Base-by-base conservation (phyloP, 1,139 yeast species). In the Saccharomycopsis hybrid region DNA sequence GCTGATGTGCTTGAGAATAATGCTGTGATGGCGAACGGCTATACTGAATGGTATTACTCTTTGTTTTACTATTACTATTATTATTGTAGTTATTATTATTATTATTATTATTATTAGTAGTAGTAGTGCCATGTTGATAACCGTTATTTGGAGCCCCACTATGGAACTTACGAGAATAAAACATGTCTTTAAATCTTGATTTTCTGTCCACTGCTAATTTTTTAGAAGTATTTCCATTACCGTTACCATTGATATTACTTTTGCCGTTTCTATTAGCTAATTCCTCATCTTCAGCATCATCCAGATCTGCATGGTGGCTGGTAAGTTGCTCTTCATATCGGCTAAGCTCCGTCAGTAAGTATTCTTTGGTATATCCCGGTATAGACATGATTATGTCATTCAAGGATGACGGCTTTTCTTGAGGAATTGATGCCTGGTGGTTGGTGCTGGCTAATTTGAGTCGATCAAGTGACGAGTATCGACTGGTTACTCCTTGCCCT, bases 301-400 rank as follows among this genome's bases (percentile, higher is more conserved):
- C 50, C 4, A n/a, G 27, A 37, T 43, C 45, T 7, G 7, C 13
- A 5, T n/a, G 9, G 24, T 36, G 39, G 7, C 7, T 5, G 13
- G 9, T 36, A 5, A 36, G 24, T n/a, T 36, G 24, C 24, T 36
- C 24, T 5, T 36, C 39, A 24, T 36, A 36, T n/a, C 24, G 9
- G 5, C 24, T 13, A 9, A 36, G 24, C 18, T 36, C 39, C 13
- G 9, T 7, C 7, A 24, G 5, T 36, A 36, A 5, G 13, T 8
- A 9, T 5, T 36, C 39, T 5, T n/a, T 36, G 24, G 39, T 5
- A 13, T 11, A 11, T 27, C 53, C 53, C 5, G 53, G 49, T 18
- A 50, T 40, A 9, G 53, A 50, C 11, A 48, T 35, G 13, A 50
- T 50, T 4, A 47, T 40, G 35, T 50, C 51, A 29, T 27, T 43